phyloP scores from a whole-genome alignment of 345 rosid species.

The Salix arbutifolia region DNA sequence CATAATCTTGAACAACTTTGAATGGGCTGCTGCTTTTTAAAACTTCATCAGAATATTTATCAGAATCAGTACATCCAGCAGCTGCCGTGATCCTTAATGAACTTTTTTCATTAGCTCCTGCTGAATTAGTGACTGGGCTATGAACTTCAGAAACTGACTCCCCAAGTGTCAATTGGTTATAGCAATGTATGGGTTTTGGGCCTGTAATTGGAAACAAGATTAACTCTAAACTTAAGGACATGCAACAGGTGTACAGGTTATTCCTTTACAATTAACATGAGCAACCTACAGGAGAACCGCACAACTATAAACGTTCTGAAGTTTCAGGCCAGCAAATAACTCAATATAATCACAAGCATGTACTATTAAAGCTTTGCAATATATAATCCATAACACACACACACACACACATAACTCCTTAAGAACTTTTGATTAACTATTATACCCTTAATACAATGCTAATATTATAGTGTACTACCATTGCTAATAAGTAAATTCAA shows the following conservation, averaged over 20 bases:
- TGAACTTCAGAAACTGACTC: conserved; percentile 10
- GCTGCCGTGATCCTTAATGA: conserved; percentile 2
- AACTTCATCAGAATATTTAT: conserved; percentile 10
- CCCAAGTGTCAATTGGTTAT: conserved; percentile 7
- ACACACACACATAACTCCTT: too few species aligned
- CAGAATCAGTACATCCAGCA: conserved; percentile 16
- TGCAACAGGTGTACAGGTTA: neutral
- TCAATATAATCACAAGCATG: neutral
- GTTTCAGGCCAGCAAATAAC: neutral
- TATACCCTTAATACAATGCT: too few species aligned
- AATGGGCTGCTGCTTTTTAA: conserved; percentile 38
- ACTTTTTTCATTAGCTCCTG: conserved; percentile 14
- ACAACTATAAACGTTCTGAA: neutral
- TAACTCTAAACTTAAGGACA: neutral
- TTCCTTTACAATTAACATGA: neutral
- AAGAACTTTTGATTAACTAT: too few species aligned
- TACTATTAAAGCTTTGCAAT: neutral
- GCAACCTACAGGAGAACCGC: neutral
- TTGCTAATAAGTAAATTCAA: too few species aligned
- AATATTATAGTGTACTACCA: too few species aligned
- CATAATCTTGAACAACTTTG: conserved; percentile 46
- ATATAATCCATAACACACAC: too few species aligned
- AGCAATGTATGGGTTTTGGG: conserved; percentile 3
- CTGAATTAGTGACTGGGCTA: conserved; percentile 15
- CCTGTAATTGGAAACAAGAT: conserved; percentile 11